Percentiles rank a stretch among this genome's conserved stretches.
These are phyloP conservation scores for Blastocystis sp. DNA, from an alignment of 352 stramenopile genomes.

Conservation along the genomic window DNA sequence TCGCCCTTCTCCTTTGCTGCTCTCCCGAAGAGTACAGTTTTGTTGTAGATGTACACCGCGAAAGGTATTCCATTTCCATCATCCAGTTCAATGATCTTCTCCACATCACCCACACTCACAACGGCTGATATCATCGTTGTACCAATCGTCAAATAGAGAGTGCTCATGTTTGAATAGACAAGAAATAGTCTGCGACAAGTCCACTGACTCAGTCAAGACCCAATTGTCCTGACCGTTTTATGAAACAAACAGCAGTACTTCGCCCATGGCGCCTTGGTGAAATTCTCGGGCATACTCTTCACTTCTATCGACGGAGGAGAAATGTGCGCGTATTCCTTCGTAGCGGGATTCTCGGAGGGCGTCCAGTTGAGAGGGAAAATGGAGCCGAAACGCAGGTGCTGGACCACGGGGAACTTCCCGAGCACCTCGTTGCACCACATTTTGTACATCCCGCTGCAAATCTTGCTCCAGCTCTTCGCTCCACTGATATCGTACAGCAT, in stretches of 20 bases:
- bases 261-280: slow-evolving; percentile 61
- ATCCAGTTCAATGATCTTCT: too few species aligned
- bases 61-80: too few species aligned
- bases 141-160: too few species aligned
- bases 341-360: slow-evolving; percentile 30
- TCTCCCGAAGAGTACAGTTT: too few species aligned
- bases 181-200: too few species aligned
- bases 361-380: slow-evolving; percentile 78
- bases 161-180: too few species aligned
- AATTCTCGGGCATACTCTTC: not conserved
- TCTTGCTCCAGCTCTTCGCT: slow-evolving; percentile 62
- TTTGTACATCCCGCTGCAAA: slow-evolving; percentile 66
- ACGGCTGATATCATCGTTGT: too few species aligned
- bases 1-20: too few species aligned
- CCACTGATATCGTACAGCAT: slow-evolving; percentile 69
- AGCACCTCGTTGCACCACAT: slow-evolving; percentile 79
- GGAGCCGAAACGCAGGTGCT: slow-evolving; percentile 93
- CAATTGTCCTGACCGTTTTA: not conserved
- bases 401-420: slow-evolving; percentile 93
- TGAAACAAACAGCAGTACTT: slow-evolving; percentile 38
- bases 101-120: too few species aligned
- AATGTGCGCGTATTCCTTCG: slow-evolving; percentile 60
- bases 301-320: slow-evolving; percentile 1
- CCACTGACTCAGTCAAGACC: too few species aligned
- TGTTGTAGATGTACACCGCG: too few species aligned